These are phyloP conservation scores for Xylariaceae sp. DNA, from an alignment of 2,329 filamentous ascomycete genomes.

Conservation along the genomic window DNA sequence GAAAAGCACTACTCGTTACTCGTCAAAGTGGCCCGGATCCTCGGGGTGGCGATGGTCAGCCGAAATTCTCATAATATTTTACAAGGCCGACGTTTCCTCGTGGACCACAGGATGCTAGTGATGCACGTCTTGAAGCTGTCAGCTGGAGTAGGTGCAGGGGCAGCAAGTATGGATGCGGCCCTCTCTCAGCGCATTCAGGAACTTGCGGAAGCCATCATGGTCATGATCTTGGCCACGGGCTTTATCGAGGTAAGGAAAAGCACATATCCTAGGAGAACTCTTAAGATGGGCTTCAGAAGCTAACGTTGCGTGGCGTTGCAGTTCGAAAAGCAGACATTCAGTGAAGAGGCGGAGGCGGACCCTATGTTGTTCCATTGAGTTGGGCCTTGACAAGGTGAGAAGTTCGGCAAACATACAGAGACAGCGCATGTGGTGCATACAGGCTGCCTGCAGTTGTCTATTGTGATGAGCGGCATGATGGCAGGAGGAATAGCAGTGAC, in stretches of 20 bases:
- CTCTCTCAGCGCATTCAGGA: conserved; percentile 64
- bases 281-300: conserved; percentile 3
- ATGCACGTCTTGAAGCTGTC: conserved; percentile 86
- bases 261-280: not conserved
- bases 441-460: too few species aligned
- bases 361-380: conserved; percentile 28
- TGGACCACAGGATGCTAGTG: conserved; percentile 76
- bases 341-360: conserved; percentile 21
- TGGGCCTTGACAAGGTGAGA: not conserved
- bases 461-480: not conserved
- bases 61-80: conserved; percentile 77
- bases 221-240: conserved; percentile 74
- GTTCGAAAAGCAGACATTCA: conserved; percentile 28
- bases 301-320: conserved; percentile 19
- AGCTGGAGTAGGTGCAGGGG: conserved; percentile 63
- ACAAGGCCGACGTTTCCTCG: conserved; percentile 74
- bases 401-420: not conserved
- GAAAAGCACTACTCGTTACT: conserved; percentile 81
- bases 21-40: conserved; percentile 71
- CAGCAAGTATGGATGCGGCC: conserved; percentile 33
- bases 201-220: conserved; percentile 77
- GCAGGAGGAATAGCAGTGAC: not conserved
- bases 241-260: conserved; percentile 68
- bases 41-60: conserved; percentile 75
- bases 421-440: not conserved